These are phyloP conservation scores for Lepraria neglecta DNA, from an alignment of 495 filamentous ascomycete genomes.

Conservation along the genomic window DNA sequence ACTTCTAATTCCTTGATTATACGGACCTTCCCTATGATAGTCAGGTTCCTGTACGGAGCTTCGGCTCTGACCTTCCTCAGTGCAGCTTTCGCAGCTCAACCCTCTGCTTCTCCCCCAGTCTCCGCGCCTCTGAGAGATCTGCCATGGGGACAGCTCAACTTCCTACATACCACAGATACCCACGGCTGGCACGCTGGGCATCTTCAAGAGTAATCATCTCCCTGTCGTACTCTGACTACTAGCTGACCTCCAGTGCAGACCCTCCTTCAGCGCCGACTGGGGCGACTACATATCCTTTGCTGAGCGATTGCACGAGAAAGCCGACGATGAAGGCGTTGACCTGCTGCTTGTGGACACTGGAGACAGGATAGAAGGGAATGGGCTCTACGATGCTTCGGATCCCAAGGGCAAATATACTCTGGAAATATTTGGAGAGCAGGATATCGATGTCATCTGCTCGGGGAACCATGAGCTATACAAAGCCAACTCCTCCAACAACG, in stretches of 20 bases:
- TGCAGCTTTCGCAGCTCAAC: constrained; percentile 57
- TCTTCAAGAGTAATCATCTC: constrained; percentile 64
- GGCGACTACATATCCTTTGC: constrained; percentile 96
- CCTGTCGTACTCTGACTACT: background rate
- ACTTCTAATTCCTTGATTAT: background rate
- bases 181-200: constrained; percentile 96
- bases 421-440: constrained; percentile 74
- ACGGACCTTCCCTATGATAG: constrained; percentile 13
- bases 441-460: constrained; percentile 77
- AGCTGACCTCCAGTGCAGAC: constrained; percentile 41
- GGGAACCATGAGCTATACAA: constrained; percentile 97
- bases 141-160: constrained; percentile 86
- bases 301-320: constrained; percentile 67
- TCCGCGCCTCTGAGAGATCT: constrained; percentile 75
- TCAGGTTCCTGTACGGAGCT: constrained; percentile 23
- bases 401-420: constrained; percentile 85
- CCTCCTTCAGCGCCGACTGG: constrained; percentile 92
- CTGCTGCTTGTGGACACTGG: constrained; percentile 89
- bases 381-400: constrained; percentile 83
- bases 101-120: constrained; percentile 70
- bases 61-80: constrained; percentile 26
- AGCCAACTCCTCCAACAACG: constrained; percentile 62
- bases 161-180: constrained; percentile 88
- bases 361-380: constrained; percentile 91
- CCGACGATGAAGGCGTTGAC: constrained; percentile 72